Percentiles rank a stretch among this genome's conserved stretches.
phyloP scores from a whole-genome alignment of 306 rosid species.

The Lathyrus tuberosus region DNA sequence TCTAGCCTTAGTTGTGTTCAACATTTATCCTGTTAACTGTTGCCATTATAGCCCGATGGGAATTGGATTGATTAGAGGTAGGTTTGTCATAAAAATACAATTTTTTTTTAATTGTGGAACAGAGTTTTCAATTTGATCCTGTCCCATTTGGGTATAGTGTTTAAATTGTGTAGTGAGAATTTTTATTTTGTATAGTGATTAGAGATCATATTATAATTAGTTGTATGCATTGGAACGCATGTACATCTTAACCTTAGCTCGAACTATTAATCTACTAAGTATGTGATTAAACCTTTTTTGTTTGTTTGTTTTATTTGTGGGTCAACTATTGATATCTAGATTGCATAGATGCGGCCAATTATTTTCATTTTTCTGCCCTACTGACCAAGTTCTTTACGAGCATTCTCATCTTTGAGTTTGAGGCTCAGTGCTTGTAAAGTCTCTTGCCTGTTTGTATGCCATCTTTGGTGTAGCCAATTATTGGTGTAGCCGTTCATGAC shows the following conservation, averaged over 20 bases:
- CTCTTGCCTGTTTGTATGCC: neutral
- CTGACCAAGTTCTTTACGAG: neutral
- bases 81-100: too few relatives aligned
- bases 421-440: neutral
- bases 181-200: neutral
- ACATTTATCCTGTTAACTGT: neutral
- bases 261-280: neutral
- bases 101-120: too few relatives aligned
- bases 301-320: neutral
- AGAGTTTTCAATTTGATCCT: neutral
- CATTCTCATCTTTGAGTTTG: neutral
- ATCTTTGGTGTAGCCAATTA: too few relatives aligned
- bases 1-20: neutral
- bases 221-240: neutral
- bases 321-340: neutral
- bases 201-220: neutral
- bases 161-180: neutral
- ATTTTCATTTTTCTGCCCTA: neutral
- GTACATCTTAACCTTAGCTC: too few relatives aligned
- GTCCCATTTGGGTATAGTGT: neutral
- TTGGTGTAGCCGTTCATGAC: too few relatives aligned
- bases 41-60: neutral
- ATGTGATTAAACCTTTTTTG: neutral
- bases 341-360: neutral
- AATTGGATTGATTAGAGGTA: neutral